A percentile compares a stretch with the other conserved stretches of the same genome.
These are phyloP conservation scores for Limonium bicolor DNA, from an alignment of 148 eudicot species.

Conservation along the genomic window DNA sequence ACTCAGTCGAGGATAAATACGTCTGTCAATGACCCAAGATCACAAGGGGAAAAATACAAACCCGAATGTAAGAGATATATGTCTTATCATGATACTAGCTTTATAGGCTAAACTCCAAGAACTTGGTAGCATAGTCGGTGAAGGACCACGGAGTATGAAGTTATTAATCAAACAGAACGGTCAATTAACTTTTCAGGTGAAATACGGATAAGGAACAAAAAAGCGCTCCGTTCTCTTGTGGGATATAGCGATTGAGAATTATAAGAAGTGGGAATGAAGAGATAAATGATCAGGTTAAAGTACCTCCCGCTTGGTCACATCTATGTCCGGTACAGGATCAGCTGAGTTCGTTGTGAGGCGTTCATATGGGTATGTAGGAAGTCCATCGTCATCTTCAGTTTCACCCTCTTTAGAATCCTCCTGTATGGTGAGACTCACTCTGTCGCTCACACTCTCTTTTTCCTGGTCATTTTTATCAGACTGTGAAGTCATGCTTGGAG, in stretches of 20 bases:
- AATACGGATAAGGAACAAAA: too few relatives aligned
- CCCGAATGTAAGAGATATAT: too few relatives aligned
- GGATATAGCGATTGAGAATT: too few relatives aligned
- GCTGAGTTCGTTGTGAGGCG: slow-evolving; percentile 48
- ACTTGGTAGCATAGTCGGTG: too few relatives aligned
- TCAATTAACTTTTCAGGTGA: too few relatives aligned
- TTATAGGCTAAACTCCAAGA: too few relatives aligned
- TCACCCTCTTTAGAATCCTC: slow-evolving; percentile 75
- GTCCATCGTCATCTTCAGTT: slow-evolving; percentile 80
- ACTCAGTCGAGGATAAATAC: slow-evolving; percentile 70
- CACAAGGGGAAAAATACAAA: background rate
- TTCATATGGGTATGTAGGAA: slow-evolving; percentile 69
- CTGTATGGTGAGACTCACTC: slow-evolving; percentile 29
- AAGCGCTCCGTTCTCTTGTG: too few relatives aligned
- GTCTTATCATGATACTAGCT: too few relatives aligned
- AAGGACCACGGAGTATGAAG: too few relatives aligned
- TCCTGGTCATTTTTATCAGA: slow-evolving; percentile 35
- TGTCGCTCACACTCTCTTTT: slow-evolving; percentile 41
- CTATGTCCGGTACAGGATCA: slow-evolving; percentile 68
- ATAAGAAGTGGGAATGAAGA: background rate
- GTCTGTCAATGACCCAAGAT: slow-evolving; percentile 35
- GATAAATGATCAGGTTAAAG: too few relatives aligned
- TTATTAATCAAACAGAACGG: too few relatives aligned
- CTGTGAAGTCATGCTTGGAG: slow-evolving; percentile 34
- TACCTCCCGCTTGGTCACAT: slow-evolving; percentile 96